Conservation (phyloP, 805 yeast genomes). For the Starmerella cellae region DNA sequence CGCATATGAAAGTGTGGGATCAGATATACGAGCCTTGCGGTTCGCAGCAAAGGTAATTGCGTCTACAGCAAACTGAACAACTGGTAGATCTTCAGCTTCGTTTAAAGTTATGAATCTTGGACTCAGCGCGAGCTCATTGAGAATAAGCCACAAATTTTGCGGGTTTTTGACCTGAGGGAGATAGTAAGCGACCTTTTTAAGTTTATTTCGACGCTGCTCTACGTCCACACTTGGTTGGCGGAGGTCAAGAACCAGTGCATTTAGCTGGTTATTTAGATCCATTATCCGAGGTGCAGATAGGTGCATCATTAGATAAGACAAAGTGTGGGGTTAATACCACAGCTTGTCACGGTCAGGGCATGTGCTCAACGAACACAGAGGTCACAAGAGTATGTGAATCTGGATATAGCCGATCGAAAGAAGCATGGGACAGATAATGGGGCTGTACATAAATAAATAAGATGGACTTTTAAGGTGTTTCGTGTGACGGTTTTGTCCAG, state of each 20-base stretch:
- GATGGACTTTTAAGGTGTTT: too few relatives aligned
- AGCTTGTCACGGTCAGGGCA: too few relatives aligned
- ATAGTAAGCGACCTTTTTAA: conserved; percentile 7
- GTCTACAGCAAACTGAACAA: conserved; percentile 11
- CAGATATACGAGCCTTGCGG: conserved; percentile 15
- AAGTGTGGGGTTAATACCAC: too few relatives aligned
- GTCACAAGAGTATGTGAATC: too few relatives aligned
- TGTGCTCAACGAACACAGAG: too few relatives aligned
- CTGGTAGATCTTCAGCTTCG: neutral
- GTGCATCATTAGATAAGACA: neutral
- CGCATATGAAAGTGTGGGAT: conserved; percentile 15
- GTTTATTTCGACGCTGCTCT: conserved; percentile 4
- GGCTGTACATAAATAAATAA: too few relatives aligned
- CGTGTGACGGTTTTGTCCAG: too few relatives aligned
- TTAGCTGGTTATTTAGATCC: conserved; percentile 8
- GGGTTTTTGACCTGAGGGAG: conserved; percentile 20
- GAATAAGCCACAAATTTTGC: conserved; percentile 14
- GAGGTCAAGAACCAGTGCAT: conserved; percentile 3
- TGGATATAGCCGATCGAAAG: too few relatives aligned
- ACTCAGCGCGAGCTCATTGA: conserved; percentile 12
- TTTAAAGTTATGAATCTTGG: conserved; percentile 3
- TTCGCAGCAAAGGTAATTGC: conserved; percentile 15
- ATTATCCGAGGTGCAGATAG: neutral
- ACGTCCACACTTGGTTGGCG: conserved; percentile 1
- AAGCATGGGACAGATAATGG: too few relatives aligned